A percentile compares a stretch with the other conserved stretches of the same genome.
These are phyloP conservation scores for Bonia amplexicaulis DNA, from an alignment of 176 grass and related monocot genomes.

Conservation along the genomic window DNA sequence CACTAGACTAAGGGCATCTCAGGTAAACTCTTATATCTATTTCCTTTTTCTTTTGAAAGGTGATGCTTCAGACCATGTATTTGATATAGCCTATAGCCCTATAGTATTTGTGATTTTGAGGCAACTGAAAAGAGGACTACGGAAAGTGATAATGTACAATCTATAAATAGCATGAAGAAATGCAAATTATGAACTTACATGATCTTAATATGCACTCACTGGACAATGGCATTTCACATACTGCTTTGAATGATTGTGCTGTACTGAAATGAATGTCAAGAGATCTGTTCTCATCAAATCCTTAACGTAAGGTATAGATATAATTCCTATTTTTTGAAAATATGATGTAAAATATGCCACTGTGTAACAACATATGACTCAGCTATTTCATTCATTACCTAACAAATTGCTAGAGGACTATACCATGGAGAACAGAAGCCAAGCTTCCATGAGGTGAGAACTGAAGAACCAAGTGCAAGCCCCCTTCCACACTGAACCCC, in stretches of 20 bases:
- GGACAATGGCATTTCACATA: slow-evolving; percentile 1
- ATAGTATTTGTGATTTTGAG: not conserved
- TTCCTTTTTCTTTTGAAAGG: not conserved
- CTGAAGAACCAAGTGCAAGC: slow-evolving; percentile 82
- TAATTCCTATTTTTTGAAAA: not conserved
- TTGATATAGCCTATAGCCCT: not conserved
- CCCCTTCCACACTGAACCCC: slow-evolving; percentile 88
- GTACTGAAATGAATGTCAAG: not conserved
- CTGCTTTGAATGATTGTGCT: not conserved
- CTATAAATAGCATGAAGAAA: slow-evolving; percentile 5
- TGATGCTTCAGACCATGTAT: not conserved
- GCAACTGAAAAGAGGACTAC: slow-evolving; percentile 9
- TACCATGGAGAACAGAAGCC: slow-evolving; percentile 92
- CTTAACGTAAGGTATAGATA: not conserved
- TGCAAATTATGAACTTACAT: slow-evolving; percentile 8
- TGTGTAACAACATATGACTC: not conserved
- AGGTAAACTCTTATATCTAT: slow-evolving; percentile 14
- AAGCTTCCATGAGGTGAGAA: slow-evolving; percentile 96
- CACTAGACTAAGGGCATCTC: slow-evolving; percentile 19
- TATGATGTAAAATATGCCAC: not conserved
- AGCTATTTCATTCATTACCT: slow-evolving; percentile 5
- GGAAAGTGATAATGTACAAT: not conserved
- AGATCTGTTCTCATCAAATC: not conserved
- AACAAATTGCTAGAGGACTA: slow-evolving; percentile 25
- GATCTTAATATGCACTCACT: not conserved